phyloP scores from a whole-genome alignment of 768 basidiomycete genomes.

The Auriculariales sp. region DNA sequence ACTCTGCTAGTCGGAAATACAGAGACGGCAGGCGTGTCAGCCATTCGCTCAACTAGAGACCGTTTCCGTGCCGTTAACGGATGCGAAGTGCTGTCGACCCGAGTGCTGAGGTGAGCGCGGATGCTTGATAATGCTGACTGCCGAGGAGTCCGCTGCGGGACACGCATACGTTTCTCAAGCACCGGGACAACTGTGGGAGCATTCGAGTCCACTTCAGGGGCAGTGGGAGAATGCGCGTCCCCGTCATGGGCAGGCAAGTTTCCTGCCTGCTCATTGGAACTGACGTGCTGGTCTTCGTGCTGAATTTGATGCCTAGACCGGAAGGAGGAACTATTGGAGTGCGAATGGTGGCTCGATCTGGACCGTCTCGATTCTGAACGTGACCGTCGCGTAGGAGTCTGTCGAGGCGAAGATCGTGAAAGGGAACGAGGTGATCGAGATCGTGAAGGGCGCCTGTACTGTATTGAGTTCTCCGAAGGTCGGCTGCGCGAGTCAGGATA shows the following conservation, averaged over 20 bases:
- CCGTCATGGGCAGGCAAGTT: neutral
- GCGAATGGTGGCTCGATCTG: too few relatives aligned
- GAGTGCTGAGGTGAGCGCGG: neutral
- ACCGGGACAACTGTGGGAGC: neutral
- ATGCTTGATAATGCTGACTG: neutral
- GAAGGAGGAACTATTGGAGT: neutral
- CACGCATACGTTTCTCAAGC: neutral
- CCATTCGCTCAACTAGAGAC: neutral
- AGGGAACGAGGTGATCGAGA: neutral
- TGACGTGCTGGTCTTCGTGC: neutral
- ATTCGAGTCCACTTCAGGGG: neutral
- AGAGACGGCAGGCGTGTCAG: neutral
- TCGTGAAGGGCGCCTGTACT: too few relatives aligned
- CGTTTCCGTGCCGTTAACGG: neutral
- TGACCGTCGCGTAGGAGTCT: neutral
- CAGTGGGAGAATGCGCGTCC: neutral
- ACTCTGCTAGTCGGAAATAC: conserved; percentile 23
- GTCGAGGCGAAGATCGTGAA: neutral
- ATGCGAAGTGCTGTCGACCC: neutral
- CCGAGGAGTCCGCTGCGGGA: neutral
- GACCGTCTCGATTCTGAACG: too few relatives aligned
- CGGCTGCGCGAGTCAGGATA: too few relatives aligned
- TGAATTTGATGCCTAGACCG: neutral
- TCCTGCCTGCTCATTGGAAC: neutral
- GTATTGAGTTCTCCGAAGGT: neutral